Base-by-base conservation (phyloP, 73 alveolate species). In the Stentor coeruleus region DNA sequence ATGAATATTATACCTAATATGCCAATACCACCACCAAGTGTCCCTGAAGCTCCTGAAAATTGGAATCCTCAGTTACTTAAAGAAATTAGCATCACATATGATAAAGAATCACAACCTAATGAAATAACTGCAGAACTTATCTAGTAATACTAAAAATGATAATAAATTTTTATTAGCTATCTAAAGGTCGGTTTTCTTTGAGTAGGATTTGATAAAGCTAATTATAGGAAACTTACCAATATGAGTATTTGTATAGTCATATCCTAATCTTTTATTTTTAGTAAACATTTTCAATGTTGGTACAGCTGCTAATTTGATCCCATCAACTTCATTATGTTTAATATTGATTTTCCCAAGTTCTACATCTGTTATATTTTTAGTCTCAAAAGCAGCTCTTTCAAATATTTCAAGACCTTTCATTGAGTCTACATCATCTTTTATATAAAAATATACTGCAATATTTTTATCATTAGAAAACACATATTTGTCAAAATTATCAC, bases 361-460 rank as follows among this genome's bases (percentile, higher is more conserved):
- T 74, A 93, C 79, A 58, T 83, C 85, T 40, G 82, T 73, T 6
- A 86, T 88, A 38, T 84, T 91, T 87, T 88, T 92, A 74, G 90
- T 59, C 38, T 88, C 90, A 20, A 73, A 58, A 58, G 97, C 98
- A 37, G 91, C 87, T 57, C 91, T 91, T 42, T 89, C 90, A 85
- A 85, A 93, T 81, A 84, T 90, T 38, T 97, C 97, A 26, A 86
- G 93, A 74, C 91, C 85, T 72, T 91, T 85, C 76, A 87, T 91
- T 88, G 98, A 95, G 89, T 95, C 96, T 59, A 94, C 93, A 87
- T 97, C 91, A 87, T 92, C 86, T 57, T 96, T 97, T 59, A 96
- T 93, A 86, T 95, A 95, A 85, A 86, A 95, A 87, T 93, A 88
- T 59, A 95, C 94, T 81, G 93, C 84, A 82, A 93, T 96, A 85